Base-by-base conservation (phyloP, 208 protist genomes). In the Trypanosoma boissoni region DNA sequence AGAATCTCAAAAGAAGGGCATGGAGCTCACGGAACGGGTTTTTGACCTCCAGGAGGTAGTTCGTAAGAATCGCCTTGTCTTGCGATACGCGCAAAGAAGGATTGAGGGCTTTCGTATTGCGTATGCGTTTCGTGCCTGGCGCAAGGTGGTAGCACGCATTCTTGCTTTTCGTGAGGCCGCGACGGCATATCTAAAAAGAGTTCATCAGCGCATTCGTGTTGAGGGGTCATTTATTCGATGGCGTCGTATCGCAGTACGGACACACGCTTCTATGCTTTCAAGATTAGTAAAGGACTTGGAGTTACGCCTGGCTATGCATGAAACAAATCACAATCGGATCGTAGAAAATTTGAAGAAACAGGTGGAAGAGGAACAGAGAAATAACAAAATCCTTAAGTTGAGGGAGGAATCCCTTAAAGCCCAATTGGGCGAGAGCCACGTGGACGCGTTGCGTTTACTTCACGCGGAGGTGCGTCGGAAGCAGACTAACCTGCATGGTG, bases 171-270 rank as follows among this genome's bases (percentile, higher is more conserved):
- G 76, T 21, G 49, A 68, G 4, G 71, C 68, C 20, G 56, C 67
- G 21, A 61, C 68, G 31, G 54, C 43, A 9, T 85, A 79, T 49
- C 29, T 88, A 20, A 61, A 26, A 9, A 69, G 73, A 37, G 39
- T 62, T 3, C 54, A 61, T 31, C 54, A 56, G 6, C 68, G 79
- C 16, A 56, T 74, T n/a, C 32, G 73, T 16, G 39, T 78, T 42
- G 86, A 89, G 42, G 67, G 59, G 18, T 71, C 62, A 45, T 92
- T 92, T 56, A 42, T 92, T 52, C 75, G 77, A 10, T 92, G 86
- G 86, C 73, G 86, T 2, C 78, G 86, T 51, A 44, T 86, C 44
- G 72, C 74, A 7, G 46, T 84, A 51, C 57, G 59, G 2, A 51
- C 49, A 28, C 45, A 54, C 5, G 53, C 57, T 3, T 1, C 14